A percentile compares a stretch with the other conserved stretches of the same genome.
phyloP scores from a whole-genome alignment of 768 basidiomycete genomes.

The Mycena sanguinolenta region DNA sequence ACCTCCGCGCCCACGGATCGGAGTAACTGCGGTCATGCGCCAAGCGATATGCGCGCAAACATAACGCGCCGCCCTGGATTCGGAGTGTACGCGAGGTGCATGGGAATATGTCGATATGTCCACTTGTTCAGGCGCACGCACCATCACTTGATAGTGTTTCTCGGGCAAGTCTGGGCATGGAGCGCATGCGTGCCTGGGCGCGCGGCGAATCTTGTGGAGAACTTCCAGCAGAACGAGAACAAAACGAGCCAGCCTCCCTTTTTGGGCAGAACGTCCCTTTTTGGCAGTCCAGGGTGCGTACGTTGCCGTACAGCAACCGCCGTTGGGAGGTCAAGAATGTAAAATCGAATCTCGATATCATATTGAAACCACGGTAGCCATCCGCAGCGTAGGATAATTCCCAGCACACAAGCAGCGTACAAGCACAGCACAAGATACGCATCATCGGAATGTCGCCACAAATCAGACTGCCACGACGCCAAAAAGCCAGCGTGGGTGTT shows the following conservation, averaged over 20 bases:
- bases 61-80: not conserved
- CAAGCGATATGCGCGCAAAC: not conserved
- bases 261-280: no score
- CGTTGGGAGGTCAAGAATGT: not conserved
- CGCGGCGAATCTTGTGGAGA: no score
- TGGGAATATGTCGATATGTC: constrained; percentile 32
- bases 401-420: not conserved
- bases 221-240: no score
- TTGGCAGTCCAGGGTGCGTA: not conserved
- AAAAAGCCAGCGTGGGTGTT: no score
- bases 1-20: not conserved
- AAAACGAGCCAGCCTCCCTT: no score
- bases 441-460: not conserved
- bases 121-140: constrained; percentile 11
- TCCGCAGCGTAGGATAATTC: not conserved
- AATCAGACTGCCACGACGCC: not conserved
- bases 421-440: not conserved
- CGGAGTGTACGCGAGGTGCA: constrained; percentile 1
- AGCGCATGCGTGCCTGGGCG: no score
- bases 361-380: not conserved
- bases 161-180: no score
- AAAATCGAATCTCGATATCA: no score
- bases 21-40: constrained; percentile 25
- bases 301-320: not conserved
- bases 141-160: constrained; percentile 12